phyloP scores from a whole-genome alignment of 305 asterid species.

The Fraxinus dipetala region DNA sequence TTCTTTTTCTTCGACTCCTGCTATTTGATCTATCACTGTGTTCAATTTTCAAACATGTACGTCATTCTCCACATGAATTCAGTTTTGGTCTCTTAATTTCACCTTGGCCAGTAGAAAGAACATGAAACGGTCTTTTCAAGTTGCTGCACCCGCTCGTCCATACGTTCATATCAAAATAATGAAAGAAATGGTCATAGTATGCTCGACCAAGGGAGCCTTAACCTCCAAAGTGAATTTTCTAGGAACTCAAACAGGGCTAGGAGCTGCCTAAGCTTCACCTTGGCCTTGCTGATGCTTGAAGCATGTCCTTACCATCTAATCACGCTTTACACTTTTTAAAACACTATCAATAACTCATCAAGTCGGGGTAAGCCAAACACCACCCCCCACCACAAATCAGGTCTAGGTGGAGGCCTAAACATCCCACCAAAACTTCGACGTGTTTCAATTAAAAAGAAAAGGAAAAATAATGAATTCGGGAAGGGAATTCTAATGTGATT shows the following conservation, averaged over 20 bases:
- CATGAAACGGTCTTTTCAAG: neutral
- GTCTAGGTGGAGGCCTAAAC: neutral
- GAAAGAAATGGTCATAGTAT: too few relatives aligned
- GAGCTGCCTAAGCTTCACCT: neutral
- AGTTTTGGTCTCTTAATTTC: neutral
- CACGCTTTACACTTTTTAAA: neutral
- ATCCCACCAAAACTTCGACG: neutral
- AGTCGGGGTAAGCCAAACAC: neutral
- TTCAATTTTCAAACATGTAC: neutral
- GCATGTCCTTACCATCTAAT: neutral
- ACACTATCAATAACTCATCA: neutral
- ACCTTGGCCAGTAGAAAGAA: neutral
- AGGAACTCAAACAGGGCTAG: neutral
- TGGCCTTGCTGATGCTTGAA: neutral
- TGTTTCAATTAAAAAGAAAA: neutral
- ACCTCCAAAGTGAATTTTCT: neutral
- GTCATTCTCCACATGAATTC: neutral
- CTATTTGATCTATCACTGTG: neutral
- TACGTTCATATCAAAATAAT: neutral
- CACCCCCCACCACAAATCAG: neutral
- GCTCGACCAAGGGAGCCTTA: neutral
- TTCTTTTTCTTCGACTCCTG: neutral
- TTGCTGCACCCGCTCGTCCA: neutral
- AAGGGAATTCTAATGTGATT: neutral
- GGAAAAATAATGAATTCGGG: neutral